Percentiles rank a stretch among this genome's conserved stretches.
phyloP scores from a whole-genome alignment of 1,284 basidiomycete genomes.

The Inonotus obliquus region DNA sequence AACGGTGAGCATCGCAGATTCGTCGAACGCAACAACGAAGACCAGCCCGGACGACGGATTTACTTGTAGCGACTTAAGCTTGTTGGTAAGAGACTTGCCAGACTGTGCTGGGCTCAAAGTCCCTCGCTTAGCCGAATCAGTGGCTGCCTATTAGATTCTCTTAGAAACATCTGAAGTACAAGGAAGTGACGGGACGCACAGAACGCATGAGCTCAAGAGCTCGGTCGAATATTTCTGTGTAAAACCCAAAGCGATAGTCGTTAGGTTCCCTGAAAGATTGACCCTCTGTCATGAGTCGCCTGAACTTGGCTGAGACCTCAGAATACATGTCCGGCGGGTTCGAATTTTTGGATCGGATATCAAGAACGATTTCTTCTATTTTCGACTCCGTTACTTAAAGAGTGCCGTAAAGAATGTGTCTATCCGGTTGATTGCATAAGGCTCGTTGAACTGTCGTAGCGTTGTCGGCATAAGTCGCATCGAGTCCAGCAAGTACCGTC shows the following conservation, averaged over 20 bases:
- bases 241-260: not conserved
- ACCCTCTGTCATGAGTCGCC: not conserved
- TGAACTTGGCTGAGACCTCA: not conserved
- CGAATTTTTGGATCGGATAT: not conserved
- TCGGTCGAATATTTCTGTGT: not conserved
- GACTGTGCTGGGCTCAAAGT: not conserved
- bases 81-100: not conserved
- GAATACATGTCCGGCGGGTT: not conserved
- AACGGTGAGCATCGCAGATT: not conserved
- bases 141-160: not conserved
- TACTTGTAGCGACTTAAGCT: too few species aligned
- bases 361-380: not conserved
- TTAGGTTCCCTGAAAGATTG: not conserved
- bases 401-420: not conserved
- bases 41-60: too few species aligned
- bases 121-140: not conserved
- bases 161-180: not conserved
- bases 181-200: not conserved
- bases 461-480: not conserved
- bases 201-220: not conserved
- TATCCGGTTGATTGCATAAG: not conserved
- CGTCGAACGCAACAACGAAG: too few species aligned
- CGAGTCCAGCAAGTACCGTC: not conserved
- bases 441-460: not conserved
- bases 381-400: not conserved